Evolutionary conservation across 2,329 filamentous ascomycete species (phyloP).

Genomic region (Colletotrichum navitas): DNA sequence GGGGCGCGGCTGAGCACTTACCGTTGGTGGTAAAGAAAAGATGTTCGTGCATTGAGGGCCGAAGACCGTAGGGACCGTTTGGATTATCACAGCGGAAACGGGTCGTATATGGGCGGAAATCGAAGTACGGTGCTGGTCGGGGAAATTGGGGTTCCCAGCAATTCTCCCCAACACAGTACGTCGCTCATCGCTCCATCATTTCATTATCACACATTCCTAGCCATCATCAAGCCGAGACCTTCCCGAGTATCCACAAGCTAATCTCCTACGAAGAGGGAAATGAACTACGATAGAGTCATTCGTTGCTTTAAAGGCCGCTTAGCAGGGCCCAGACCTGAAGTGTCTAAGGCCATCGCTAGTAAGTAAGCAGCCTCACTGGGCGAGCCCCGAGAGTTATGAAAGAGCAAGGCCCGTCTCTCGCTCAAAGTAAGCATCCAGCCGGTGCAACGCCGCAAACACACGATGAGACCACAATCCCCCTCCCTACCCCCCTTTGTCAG

Average conservation of each 20-base stretch:
- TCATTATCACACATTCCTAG: constrained; percentile 8
- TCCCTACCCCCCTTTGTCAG: background rate
- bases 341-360: too few species aligned
- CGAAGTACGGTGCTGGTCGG: constrained; percentile 62
- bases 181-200: constrained; percentile 15
- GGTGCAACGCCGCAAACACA: background rate
- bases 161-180: constrained; percentile 53
- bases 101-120: too few species aligned
- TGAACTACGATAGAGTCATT: too few species aligned
- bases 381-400: too few species aligned
- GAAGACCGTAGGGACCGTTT: too few species aligned
- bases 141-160: constrained; percentile 63
- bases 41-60: too few species aligned
- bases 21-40: too few species aligned
- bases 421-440: background rate
- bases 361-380: too few species aligned
- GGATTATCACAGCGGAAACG: too few species aligned
- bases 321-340: too few species aligned
- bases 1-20: too few species aligned
- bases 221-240: constrained; percentile 67
- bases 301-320: too few species aligned
- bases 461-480: background rate
- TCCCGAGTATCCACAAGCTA: constrained; percentile 69
- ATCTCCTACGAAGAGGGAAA: constrained; percentile 30
- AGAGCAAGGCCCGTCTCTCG: background rate